A percentile compares a stretch with the other conserved stretches of the same genome.
These are phyloP conservation scores for Globisporangium splendens DNA, from an alignment of 352 stramenopile genomes.

Conservation along the genomic window DNA sequence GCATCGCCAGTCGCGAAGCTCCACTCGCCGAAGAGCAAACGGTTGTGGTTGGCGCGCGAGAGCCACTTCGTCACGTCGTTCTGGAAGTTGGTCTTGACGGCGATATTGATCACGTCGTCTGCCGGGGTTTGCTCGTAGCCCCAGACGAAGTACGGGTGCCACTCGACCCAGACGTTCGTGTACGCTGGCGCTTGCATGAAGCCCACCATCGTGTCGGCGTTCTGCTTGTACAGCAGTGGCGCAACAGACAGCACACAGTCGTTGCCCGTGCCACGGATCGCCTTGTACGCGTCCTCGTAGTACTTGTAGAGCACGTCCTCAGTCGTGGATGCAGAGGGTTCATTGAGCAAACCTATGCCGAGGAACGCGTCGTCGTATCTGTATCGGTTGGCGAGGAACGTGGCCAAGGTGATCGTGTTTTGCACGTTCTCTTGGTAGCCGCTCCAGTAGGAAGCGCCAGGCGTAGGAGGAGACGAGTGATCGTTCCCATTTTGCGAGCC, in stretches of 20 bases:
- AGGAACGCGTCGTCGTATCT: too few species aligned
- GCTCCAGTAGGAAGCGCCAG: slow-evolving; percentile 41
- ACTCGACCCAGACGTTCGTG: slow-evolving; percentile 83
- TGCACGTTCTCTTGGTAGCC: slow-evolving; percentile 53
- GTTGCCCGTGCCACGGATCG: slow-evolving; percentile 46
- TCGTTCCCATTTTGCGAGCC: slow-evolving; percentile 76
- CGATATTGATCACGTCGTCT: slow-evolving; percentile 37
- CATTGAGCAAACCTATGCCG: slow-evolving; percentile 72
- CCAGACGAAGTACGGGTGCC: slow-evolving; percentile 83
- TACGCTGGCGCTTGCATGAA: slow-evolving; percentile 49
- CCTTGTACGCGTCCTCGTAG: slow-evolving; percentile 64
- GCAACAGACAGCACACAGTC: slow-evolving; percentile 64
- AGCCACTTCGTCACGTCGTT: slow-evolving; percentile 39
- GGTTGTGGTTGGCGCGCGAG: slow-evolving; percentile 27
- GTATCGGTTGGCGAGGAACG: slow-evolving; percentile 28
- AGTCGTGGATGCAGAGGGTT: slow-evolving; percentile 47
- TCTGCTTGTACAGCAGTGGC: slow-evolving; percentile 52
- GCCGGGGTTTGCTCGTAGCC: slow-evolving; percentile 64
- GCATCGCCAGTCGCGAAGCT: slow-evolving; percentile 46
- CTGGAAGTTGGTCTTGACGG: slow-evolving; percentile 44
- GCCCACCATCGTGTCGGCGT: slow-evolving; percentile 36
- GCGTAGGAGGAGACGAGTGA: slow-evolving; percentile 51
- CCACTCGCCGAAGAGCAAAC: slow-evolving; percentile 45
- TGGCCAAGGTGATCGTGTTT: slow-evolving; percentile 44
- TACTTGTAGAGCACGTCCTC: slow-evolving; percentile 67